A percentile compares a stretch with the other conserved stretches of the same genome.
Conservation (phyloP, 208 protist species). For the Phytomonas francai region DNA sequence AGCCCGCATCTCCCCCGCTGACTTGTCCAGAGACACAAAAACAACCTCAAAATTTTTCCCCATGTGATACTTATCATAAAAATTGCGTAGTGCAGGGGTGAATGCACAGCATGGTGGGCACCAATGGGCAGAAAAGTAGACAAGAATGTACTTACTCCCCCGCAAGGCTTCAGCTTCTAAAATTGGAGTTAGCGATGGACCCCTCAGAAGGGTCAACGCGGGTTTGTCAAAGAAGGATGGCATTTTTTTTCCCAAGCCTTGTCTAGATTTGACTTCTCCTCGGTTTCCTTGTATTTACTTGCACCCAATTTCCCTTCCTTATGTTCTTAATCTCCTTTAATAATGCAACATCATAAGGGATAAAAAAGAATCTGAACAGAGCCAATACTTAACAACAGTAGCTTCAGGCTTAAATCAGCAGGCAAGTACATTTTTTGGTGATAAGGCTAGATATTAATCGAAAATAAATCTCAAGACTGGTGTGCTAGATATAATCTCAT, state of each 20-base stretch:
- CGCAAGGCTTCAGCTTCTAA: background rate
- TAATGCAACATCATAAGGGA: background rate
- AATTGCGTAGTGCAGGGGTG: conserved; percentile 51
- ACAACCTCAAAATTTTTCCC: conserved; percentile 63
- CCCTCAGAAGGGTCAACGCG: conserved; percentile 7
- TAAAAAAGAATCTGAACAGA: background rate
- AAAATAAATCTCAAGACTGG: background rate
- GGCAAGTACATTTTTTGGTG: background rate
- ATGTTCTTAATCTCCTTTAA: background rate
- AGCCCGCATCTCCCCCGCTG: conserved; percentile 27
- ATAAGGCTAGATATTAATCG: background rate
- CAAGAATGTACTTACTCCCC: conserved; percentile 20
- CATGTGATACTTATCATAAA: conserved; percentile 33
- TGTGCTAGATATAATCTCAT: background rate
- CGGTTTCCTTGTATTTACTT: background rate
- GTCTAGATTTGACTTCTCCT: conserved; percentile 3
- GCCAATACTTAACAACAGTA: background rate
- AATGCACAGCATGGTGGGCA: conserved; percentile 69
- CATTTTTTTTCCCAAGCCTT: conserved; percentile 4
- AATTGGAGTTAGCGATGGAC: background rate
- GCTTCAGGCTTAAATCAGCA: background rate
- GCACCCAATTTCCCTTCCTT: background rate
- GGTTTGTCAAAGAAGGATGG: conserved; percentile 2
- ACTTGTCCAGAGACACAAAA: conserved; percentile 47
- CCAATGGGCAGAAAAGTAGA: conserved; percentile 85